Evolutionary conservation across 768 basidiomycete species (phyloP), one percentile per base, ranked within the genome.

Genomic region (Phylloporus scabripes): DNA sequence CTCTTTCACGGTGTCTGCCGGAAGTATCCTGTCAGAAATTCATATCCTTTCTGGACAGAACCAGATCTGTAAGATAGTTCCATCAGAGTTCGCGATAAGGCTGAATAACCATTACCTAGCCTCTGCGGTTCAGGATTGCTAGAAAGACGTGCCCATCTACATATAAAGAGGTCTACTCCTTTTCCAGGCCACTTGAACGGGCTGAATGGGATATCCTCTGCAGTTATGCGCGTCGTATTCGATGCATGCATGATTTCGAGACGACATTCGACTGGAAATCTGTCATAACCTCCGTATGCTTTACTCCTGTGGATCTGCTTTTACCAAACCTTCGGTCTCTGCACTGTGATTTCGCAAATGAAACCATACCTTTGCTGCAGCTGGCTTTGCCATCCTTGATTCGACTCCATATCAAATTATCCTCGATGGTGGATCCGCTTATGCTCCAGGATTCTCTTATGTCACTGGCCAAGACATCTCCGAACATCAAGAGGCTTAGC

Each of bases 121-220:
- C n/a, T n/a, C n/a, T n/a, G n/a, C n/a, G n/a, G n/a, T n/a, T n/a
- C n/a, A n/a, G n/a, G n/a, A n/a, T n/a, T n/a, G n/a, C n/a, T n/a
- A n/a, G n/a, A n/a, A n/a, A n/a, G n/a, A n/a, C n/a, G n/a, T n/a
- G n/a, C n/a, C n/a, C n/a, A n/a, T n/a, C n/a, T n/a, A n/a, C n/a
- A n/a, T n/a, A n/a, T 28, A 37, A 8, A 37, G 12, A 20, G 17
- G 3, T 12, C 14, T 40, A 24, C 39, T 40, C 39, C 12, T 41
- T 26, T 2, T 28, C 24, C 24, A 28, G 12, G 12, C 38, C 11
- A 15, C 42, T 18, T 17, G 28, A 12, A 9, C 32, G 26, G 8
- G 53, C 23, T 1, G 53, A 56, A 31, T 50, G 53, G 45, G 24
- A 32, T 20, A 41, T 15, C 10, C 45, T 56, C 36, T 41, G 23